Evolutionary conservation across 2,329 filamentous ascomycete genomes (phyloP), one percentile per base, ranked within the genome.

Genomic region (Botrytis medusae): DNA sequence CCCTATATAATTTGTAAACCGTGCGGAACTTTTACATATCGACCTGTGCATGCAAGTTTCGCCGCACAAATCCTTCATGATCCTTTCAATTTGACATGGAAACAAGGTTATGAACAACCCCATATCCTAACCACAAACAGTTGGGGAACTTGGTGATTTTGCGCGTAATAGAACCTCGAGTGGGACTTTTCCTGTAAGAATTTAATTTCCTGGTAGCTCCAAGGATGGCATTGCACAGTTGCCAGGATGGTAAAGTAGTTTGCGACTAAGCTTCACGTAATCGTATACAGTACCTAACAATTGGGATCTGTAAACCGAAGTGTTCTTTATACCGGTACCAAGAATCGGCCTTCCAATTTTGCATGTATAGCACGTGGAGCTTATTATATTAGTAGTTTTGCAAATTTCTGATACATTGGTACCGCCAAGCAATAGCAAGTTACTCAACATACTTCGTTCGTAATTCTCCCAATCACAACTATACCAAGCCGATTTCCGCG

Each of bases 381-480:
- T 57, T 69, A 69, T 48, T 32, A 9, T 42, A 57, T 42, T 25
- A 29, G 46, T 68, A 48, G 25, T 42, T 40, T 54, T 54, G 14
- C 18, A 54, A 7, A 18, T 32, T 68, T 68, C 25, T 57, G 29
- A 68, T 69, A 57, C 18, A 57, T 69, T 25, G n/a, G n/a, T 69
- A 69, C 37, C 10, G n/a, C 65, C 34, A 69, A 42, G 48, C 14
- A 42, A 7, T n/a, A 44, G 48, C 18, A 32, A 42, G 65, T 68
- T 68, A 57, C 65, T 57, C 34, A 42, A 57, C 5, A 32, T 57
- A n/a, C 37, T 69, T 25, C 32, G 20, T 69, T 69, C 48, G 48
- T 57, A 69, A 59, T 42, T 69, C 48, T 57, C 65, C 65, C 65
- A 69, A 69, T 69, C 48, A 69, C n/a, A 59, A 40, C 18, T n/a